phyloP scores from a whole-genome alignment of 306 rosid species.

The Sphenostylis stenocarpa region DNA sequence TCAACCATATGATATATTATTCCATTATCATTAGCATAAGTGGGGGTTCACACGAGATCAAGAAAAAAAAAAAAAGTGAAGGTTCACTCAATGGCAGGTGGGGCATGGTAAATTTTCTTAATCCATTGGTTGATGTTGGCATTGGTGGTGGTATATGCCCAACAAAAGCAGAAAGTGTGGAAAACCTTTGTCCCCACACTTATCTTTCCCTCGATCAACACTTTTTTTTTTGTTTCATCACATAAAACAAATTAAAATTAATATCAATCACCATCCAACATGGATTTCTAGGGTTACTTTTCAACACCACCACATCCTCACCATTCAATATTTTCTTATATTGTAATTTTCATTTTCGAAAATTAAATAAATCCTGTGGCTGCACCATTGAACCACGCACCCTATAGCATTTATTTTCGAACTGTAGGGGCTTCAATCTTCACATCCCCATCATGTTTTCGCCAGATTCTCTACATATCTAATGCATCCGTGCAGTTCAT shows the following conservation, averaged over 20 bases:
- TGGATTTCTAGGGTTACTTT: neutral
- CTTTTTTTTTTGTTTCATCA: slow-evolving; percentile 1
- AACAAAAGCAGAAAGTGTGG: slow-evolving; percentile 43
- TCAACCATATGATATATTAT: neutral
- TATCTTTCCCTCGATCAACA: neutral
- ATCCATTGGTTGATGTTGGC: neutral
- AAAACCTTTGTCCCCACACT: slow-evolving; percentile 37
- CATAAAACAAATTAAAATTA: slow-evolving; percentile 13
- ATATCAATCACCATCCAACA: neutral
- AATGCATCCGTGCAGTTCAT: neutral
- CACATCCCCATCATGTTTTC: neutral
- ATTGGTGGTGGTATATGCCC: slow-evolving; percentile 32
- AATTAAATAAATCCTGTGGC: neutral
- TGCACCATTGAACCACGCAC: neutral
- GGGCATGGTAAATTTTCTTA: slow-evolving; percentile 1
- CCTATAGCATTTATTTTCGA: neutral
- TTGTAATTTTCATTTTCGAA: neutral
- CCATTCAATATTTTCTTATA: neutral
- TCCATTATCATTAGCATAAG: neutral
- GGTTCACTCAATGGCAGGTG: neutral
- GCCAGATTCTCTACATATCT: neutral
- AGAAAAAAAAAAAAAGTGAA: neutral
- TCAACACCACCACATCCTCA: neutral
- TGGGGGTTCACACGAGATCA: neutral
- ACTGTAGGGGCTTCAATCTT: neutral